Percentiles rank a stretch among this genome's conserved stretches.
Conservation (phyloP, 2,329 filamentous ascomycete species). For the Fusarium acutatum region DNA sequence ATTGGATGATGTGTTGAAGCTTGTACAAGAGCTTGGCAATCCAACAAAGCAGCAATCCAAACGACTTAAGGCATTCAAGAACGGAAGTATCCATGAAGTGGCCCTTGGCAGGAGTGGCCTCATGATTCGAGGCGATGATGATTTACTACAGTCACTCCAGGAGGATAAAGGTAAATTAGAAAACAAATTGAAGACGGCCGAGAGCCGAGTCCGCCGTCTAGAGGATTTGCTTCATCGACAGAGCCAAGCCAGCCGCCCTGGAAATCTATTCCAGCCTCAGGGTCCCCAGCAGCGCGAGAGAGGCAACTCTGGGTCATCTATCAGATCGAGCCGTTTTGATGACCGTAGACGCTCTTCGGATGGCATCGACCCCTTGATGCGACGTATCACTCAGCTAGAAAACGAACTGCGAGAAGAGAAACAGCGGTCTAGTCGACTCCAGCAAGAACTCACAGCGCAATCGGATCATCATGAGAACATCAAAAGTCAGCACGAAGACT, state of each 20-base stretch:
- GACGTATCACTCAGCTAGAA: conserved; percentile 72
- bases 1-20: conserved; percentile 76
- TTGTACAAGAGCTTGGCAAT: conserved; percentile 79
- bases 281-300: conserved; percentile 58
- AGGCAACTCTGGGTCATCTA: conserved; percentile 59
- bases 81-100: conserved; percentile 93
- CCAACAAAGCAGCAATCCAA: conserved; percentile 89
- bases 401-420: conserved; percentile 79
- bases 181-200: conserved; percentile 79
- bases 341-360: conserved; percentile 58
- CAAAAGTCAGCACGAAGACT: conserved; percentile 60
- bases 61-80: conserved; percentile 92
- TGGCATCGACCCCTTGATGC: conserved; percentile 55
- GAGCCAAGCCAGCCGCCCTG: conserved; percentile 65
- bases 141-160: conserved; percentile 78
- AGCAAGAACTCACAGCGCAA: conserved; percentile 72
- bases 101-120: conserved; percentile 86
- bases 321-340: conserved; percentile 54
- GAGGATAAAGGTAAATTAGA: conserved; percentile 82
- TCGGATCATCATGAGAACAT: conserved; percentile 67
- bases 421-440: conserved; percentile 70
- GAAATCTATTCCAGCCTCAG: conserved; percentile 63
- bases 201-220: conserved; percentile 88
- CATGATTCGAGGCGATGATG: conserved; percentile 86
- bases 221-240: conserved; percentile 94